These are phyloP conservation scores for Senna tora DNA, from an alignment of 306 rosid species.

Conservation along the genomic window DNA sequence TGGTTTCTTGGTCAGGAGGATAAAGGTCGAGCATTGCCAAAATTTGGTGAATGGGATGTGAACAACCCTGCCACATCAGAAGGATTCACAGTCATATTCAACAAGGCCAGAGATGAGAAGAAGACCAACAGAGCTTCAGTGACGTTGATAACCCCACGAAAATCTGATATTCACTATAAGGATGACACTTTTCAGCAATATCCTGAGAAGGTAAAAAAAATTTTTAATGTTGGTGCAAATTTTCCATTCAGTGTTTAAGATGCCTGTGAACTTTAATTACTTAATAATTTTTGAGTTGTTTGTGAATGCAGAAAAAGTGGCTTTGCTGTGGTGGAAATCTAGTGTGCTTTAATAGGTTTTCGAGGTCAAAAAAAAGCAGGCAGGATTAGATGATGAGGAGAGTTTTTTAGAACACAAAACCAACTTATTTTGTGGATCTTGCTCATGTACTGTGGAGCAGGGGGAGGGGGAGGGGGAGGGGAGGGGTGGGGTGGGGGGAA, in stretches of 20 bases:
- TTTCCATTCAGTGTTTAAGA: not conserved
- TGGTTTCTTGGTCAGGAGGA: conserved; percentile 51
- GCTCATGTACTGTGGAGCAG: conserved; percentile 31
- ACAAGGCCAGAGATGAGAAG: conserved; percentile 85
- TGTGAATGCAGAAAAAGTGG: conserved; percentile 75
- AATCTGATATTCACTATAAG: conserved; percentile 39
- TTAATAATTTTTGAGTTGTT: conserved; percentile 25
- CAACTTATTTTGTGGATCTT: conserved; percentile 11
- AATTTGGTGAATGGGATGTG: conserved; percentile 95
- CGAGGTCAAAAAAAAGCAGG: not conserved
- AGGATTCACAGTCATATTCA: conserved; percentile 88
- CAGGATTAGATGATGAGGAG: conserved; percentile 22
- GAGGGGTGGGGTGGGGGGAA: too few relatives aligned
- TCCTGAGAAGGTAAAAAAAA: conserved; percentile 50
- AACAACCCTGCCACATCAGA: conserved; percentile 92
- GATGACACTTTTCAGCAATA: conserved; percentile 35
- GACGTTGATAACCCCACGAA: conserved; percentile 42
- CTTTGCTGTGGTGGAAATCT: conserved; percentile 72
- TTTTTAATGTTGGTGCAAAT: not conserved
- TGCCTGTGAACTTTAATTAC: conserved; percentile 6
- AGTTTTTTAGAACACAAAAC: conserved; percentile 16
- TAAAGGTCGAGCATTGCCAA: conserved; percentile 72
- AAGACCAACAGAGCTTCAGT: conserved; percentile 48
- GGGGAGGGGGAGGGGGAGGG: not conserved
- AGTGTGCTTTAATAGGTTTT: conserved; percentile 18